phyloP scores from a whole-genome alignment of 2,329 filamentous ascomycete genomes.

The Fusarium chuoi region DNA sequence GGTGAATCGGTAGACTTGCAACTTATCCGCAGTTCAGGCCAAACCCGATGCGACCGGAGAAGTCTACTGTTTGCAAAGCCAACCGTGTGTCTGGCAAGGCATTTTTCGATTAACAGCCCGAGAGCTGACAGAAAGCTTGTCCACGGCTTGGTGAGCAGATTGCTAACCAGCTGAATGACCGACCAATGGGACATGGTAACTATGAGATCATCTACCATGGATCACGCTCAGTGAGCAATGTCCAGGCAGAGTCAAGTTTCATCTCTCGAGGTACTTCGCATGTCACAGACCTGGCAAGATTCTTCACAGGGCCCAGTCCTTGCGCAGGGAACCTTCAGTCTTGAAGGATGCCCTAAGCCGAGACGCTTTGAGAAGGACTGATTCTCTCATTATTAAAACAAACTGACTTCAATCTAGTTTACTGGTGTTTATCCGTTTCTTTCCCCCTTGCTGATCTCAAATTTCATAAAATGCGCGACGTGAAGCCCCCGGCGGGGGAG shows the following conservation, averaged over 20 bases:
- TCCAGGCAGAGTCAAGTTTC: background rate
- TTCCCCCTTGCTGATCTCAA: conserved; percentile 15
- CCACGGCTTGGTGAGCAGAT: background rate
- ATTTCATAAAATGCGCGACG: conserved; percentile 20
- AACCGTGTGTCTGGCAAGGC: conserved; percentile 29
- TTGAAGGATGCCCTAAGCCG: background rate
- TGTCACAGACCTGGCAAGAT: background rate
- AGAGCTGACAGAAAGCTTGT: background rate
- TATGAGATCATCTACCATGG: background rate
- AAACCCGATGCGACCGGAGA: conserved; percentile 21
- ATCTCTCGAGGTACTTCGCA: background rate
- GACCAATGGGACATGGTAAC: background rate
- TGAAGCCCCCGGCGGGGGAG: conserved; percentile 17
- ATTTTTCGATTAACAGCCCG: conserved; percentile 28
- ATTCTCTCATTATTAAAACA: conserved; percentile 16
- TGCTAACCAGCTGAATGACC: background rate
- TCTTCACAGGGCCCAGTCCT: background rate
- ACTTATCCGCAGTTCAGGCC: conserved; percentile 10
- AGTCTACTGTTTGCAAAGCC: conserved; percentile 5
- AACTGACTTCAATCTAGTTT: conserved; percentile 33
- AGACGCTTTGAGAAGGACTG: background rate
- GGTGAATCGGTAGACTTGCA: conserved; percentile 6
- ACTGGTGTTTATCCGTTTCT: conserved; percentile 22
- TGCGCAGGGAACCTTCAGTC: background rate
- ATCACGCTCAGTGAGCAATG: background rate